Evolutionary conservation across 2,329 filamentous ascomycete species (phyloP), one percentile per base, ranked within the genome.

Genomic region (Penicillium sp.): DNA sequence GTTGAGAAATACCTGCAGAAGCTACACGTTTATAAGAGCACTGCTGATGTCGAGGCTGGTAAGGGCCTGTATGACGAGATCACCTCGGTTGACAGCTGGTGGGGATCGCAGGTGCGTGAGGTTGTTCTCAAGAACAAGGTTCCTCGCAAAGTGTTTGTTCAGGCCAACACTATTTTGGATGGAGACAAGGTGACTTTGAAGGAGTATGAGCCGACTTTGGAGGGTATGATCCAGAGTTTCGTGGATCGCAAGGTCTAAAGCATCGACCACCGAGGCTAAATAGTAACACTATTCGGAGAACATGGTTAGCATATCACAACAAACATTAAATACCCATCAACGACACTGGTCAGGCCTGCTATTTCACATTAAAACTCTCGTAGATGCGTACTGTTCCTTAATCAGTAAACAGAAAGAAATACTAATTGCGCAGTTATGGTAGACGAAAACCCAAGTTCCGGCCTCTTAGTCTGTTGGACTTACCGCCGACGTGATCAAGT

Each of bases 11-110:
- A 96, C 74, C 82, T 98, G 54, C 93, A 96, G 80, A 95, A 96
- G 78, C 80, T 98, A 64, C 93, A 97, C 77, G 84, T 97, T 65
- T 97, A 91, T 83, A 97, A 97, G 82, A 87, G 89, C 4, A 97
- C 92, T 0, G 94, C 92, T 6, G 92, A 98, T 74, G 84, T 94
- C 19, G 84, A 89, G 68, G 84, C 83, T 2, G 94, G 92, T n/a
- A 88, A 85, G 67, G 85, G 86, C 68, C 86, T 97, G 78, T 98
- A 96, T 75, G 87, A 89, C 62, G 84, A 89, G 33, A 93, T 97
- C 83, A 96, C 93, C 7, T 81, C 84, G 26, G 93, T 97, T 25
- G 90, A 87, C 55, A 89, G 91, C 42, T 97, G 91, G 81, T 97
- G 92, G 85, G 92, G 89, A 58, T 87, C 85, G 65, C 89, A 89